Conservation (phyloP, 1,139 yeast species). For the Eremothecium cymbalariae region DNA sequence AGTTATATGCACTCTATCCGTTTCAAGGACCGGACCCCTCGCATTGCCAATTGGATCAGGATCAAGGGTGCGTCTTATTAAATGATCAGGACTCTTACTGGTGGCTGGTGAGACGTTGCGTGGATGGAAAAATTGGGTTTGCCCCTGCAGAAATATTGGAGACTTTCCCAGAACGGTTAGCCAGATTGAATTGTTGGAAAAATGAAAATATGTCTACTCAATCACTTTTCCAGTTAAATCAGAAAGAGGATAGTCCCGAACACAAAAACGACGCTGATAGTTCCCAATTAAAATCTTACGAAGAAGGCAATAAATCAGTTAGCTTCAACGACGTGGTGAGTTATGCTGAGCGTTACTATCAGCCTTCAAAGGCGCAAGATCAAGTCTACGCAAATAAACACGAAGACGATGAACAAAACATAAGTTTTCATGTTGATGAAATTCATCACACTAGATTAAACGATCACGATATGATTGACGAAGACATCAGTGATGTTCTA, state of each 20-base stretch:
- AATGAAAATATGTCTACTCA: conserved; percentile 52
- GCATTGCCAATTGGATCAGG: conserved; percentile 71
- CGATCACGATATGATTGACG: conserved; percentile 16
- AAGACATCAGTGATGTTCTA: conserved; percentile 31
- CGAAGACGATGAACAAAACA: conserved; percentile 9
- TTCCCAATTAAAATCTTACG: conserved; percentile 11
- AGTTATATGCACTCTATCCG: conserved; percentile 78
- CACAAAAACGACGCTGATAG: background rate
- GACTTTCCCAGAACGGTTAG: conserved; percentile 83
- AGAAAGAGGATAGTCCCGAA: conserved; percentile 7
- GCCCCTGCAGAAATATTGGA: conserved; percentile 96
- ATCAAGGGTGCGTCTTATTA: conserved; percentile 72
- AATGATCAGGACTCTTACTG: conserved; percentile 92
- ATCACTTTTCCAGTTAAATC: conserved; percentile 12
- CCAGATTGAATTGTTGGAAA: conserved; percentile 84
- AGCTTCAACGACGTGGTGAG: conserved; percentile 33
- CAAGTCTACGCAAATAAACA: conserved; percentile 20
- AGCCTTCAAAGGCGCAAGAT: conserved; percentile 20
- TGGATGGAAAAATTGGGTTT: conserved; percentile 74
- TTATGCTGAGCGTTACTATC: conserved; percentile 30
- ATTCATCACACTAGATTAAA: conserved; percentile 22
- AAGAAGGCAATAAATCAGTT: conserved; percentile 30
- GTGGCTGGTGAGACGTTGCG: conserved; percentile 81
- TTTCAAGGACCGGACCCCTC: conserved; percentile 92
- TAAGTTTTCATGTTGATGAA: conserved; percentile 18